These are phyloP conservation scores for Pseudotsuga menziesii DNA, from an alignment of 75 land plant genomes.

Conservation along the genomic window DNA sequence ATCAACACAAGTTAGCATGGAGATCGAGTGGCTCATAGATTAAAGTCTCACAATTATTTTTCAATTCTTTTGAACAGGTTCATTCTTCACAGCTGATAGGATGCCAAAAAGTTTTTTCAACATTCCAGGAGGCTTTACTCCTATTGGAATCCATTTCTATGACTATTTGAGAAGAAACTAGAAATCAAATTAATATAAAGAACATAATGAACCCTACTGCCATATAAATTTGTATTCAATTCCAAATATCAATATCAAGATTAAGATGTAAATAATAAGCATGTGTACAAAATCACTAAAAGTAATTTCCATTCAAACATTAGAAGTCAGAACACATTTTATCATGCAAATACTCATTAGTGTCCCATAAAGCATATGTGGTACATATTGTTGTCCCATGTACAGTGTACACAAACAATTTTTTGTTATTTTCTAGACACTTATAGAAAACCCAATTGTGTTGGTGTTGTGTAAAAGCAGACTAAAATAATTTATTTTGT, in stretches of 20 bases:
- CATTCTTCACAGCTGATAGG: slow-evolving; percentile 23
- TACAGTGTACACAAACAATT: background rate
- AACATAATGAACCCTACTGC: background rate
- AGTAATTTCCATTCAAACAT: too few species aligned
- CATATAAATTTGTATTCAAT: background rate
- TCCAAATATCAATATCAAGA: too few species aligned
- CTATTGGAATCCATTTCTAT: slow-evolving; percentile 38
- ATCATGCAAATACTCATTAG: background rate
- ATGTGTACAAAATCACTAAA: too few species aligned
- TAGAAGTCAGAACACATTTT: too few species aligned
- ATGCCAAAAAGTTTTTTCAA: slow-evolving; percentile 43
- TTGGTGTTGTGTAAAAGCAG: background rate
- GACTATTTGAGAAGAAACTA: slow-evolving; percentile 26
- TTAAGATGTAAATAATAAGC: too few species aligned
- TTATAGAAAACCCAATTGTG: background rate
- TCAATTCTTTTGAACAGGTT: slow-evolving; percentile 16
- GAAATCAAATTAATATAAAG: background rate
- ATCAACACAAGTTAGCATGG: background rate
- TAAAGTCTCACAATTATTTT: slow-evolving; percentile 33
- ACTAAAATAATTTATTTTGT: background rate
- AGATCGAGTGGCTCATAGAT: background rate
- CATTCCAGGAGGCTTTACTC: slow-evolving; percentile 76
- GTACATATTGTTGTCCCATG: background rate
- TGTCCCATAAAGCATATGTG: background rate
- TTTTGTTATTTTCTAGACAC: background rate